These are phyloP conservation scores for Neoboletus brunneissimus DNA, from an alignment of 768 basidiomycete genomes.

Conservation along the genomic window DNA sequence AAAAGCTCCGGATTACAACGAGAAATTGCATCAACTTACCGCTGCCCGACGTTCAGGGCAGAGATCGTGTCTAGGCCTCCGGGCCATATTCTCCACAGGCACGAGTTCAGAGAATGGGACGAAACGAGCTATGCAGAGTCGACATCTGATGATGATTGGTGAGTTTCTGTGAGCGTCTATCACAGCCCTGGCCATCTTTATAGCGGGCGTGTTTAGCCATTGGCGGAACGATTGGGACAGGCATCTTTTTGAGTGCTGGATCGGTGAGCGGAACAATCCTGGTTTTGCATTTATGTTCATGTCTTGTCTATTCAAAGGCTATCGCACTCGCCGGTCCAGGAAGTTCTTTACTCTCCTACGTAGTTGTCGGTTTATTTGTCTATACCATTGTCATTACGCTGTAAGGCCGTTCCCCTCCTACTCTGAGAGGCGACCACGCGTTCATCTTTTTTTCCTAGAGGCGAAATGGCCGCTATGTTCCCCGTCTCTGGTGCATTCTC, in stretches of 20 bases:
- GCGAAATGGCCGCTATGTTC: conserved; percentile 65
- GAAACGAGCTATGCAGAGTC: conserved; percentile 40
- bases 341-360: conserved; percentile 59
- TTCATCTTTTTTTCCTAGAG: conserved; percentile 32
- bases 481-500: conserved; percentile 63
- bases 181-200: not conserved
- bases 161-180: conserved; percentile 1
- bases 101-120: conserved; percentile 24
- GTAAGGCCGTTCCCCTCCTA: conserved; percentile 26
- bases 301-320: conserved; percentile 31
- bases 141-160: conserved; percentile 45
- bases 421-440: not conserved
- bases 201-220: conserved; percentile 37
- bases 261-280: conserved; percentile 33
- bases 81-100: conserved; percentile 7
- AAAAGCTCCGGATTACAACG: not conserved
- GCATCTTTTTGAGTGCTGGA: conserved; percentile 60
- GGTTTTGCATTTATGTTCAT: not conserved
- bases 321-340: conserved; percentile 58
- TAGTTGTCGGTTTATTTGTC: conserved; percentile 56
- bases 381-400: conserved; percentile 61
- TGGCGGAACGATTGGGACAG: conserved; percentile 58
- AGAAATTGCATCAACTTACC: not conserved
- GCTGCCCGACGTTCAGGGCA: not conserved
- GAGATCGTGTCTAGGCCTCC: not conserved